Percentiles rank a stretch among this genome's conserved stretches.
phyloP scores from a whole-genome alignment of 768 basidiomycete species.

The Rhodotorula kratochvilovae region DNA sequence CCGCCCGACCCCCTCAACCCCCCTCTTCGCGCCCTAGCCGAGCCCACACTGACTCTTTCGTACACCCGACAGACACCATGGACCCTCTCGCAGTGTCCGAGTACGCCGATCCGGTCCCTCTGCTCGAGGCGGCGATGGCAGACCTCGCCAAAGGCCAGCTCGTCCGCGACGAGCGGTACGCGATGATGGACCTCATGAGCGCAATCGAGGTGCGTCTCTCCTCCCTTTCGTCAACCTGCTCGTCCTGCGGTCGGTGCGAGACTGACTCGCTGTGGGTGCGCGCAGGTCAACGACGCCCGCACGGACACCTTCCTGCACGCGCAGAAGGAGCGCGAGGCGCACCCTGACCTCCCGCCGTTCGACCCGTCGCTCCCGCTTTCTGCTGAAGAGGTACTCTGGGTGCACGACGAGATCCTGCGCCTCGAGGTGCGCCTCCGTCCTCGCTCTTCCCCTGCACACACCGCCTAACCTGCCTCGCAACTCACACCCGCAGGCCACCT shows the following conservation, averaged over 20 bases:
- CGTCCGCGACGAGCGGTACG: constrained; percentile 2
- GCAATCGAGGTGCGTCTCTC: constrained; percentile 34
- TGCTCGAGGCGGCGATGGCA: constrained; percentile 11
- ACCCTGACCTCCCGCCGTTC: constrained; percentile 8
- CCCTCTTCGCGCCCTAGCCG: not conserved
- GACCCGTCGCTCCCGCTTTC: not conserved
- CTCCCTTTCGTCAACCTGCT: not conserved
- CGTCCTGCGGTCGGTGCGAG: too few relatives aligned
- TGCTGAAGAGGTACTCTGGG: constrained; percentile 8
- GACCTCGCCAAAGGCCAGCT: constrained; percentile 23
- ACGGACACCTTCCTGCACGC: constrained; percentile 29
- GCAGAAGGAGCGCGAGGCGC: not conserved
- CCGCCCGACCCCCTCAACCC: too few relatives aligned
- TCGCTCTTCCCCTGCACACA: too few relatives aligned
- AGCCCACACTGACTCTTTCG: not conserved
- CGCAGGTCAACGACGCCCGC: constrained; percentile 35
- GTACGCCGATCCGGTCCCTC: not conserved
- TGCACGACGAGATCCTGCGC: constrained; percentile 17
- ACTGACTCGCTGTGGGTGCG: too few relatives aligned
- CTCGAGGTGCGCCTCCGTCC: constrained; percentile 19
- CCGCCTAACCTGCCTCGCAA: too few relatives aligned
- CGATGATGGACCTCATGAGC: constrained; percentile 33
- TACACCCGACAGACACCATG: not conserved
- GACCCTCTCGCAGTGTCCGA: not conserved
- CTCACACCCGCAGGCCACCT: constrained; percentile 1